A percentile compares a stretch with the other conserved stretches of the same genome.
Evolutionary conservation across 2,329 filamentous ascomycete genomes (phyloP).

Genomic region (Monosporascus sp.): DNA sequence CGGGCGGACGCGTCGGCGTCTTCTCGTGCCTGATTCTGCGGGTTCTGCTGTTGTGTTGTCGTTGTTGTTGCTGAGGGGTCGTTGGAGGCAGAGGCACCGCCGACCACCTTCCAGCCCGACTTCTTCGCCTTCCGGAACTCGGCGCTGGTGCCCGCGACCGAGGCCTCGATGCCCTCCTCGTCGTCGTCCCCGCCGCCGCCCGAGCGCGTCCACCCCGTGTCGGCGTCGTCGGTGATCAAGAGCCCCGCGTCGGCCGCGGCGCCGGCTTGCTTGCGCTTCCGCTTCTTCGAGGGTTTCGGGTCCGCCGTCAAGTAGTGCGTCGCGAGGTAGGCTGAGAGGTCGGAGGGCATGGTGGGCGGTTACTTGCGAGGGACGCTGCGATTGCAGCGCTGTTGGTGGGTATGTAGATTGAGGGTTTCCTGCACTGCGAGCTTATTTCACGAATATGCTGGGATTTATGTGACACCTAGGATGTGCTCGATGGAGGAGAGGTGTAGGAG

Average conservation of each 20-base stretch:
- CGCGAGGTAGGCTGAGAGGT: constrained; percentile 79
- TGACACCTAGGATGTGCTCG: no score
- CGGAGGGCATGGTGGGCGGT: constrained; percentile 40
- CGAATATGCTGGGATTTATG: no score
- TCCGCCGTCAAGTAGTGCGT: constrained; percentile 75
- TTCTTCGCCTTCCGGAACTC: constrained; percentile 73
- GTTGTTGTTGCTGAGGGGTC: constrained; percentile 18
- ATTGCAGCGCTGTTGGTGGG: no score
- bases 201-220: constrained; percentile 44
- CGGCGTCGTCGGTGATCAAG: constrained; percentile 61
- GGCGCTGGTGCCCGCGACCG: constrained; percentile 45
- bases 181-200: constrained; percentile 46
- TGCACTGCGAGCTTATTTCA: no score
- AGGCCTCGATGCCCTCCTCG: constrained; percentile 46
- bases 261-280: constrained; percentile 52
- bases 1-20: constrained; percentile 33
- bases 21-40: not conserved
- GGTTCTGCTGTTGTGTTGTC: constrained; percentile 28
- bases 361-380: no score
- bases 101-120: constrained; percentile 72
- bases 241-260: constrained; percentile 41
- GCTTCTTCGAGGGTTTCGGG: constrained; percentile 54
- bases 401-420: no score
- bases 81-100: constrained; percentile 30
- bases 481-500: no score